A percentile compares a stretch with the other conserved stretches of the same genome.
phyloP scores from a whole-genome alignment of 2,329 filamentous ascomycete genomes.

The Ophioceras dolichostomum region DNA sequence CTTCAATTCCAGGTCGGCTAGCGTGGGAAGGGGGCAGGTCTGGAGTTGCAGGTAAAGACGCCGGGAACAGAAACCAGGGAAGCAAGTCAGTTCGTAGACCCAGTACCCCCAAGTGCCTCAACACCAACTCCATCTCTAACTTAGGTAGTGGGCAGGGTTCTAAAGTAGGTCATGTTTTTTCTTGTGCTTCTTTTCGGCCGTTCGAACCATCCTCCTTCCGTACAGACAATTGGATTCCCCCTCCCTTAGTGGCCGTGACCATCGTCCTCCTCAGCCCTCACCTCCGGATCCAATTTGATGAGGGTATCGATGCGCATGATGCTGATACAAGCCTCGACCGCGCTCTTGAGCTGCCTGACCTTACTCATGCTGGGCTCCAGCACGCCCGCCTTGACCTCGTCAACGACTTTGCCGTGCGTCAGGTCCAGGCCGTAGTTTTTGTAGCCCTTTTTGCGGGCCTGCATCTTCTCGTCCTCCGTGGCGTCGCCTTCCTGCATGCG shows the following conservation, averaged over 20 bases:
- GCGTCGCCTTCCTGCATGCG: slow-evolving; percentile 75
- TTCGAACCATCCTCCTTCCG: background rate
- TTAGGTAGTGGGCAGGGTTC: too few species aligned
- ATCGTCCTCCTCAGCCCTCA: slow-evolving; percentile 61
- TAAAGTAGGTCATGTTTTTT: background rate
- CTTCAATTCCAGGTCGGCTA: too few species aligned
- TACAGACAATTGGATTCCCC: too few species aligned
- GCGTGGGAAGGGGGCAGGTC: too few species aligned
- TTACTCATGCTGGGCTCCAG: slow-evolving; percentile 98
- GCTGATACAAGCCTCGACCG: slow-evolving; percentile 94
- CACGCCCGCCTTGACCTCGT: slow-evolving; percentile 89
- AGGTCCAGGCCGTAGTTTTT: slow-evolving; percentile 97
- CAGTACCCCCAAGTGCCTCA: too few species aligned
- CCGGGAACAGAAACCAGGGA: background rate
- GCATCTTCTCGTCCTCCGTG: slow-evolving; percentile 77
- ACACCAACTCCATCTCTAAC: too few species aligned
- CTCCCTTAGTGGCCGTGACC: slow-evolving; percentile 65
- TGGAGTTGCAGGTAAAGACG: too few species aligned
- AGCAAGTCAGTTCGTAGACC: too few species aligned
- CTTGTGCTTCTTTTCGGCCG: background rate
- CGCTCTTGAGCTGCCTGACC: slow-evolving; percentile 94
- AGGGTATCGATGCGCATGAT: slow-evolving; percentile 99
- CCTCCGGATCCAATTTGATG: slow-evolving; percentile 94
- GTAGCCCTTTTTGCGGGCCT: slow-evolving; percentile 92
- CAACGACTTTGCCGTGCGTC: slow-evolving; percentile 76